Evolutionary conservation across 2,329 filamentous ascomycete species (phyloP), one percentile per base, ranked within the genome.

Genomic region (Exophiala viscosa): DNA sequence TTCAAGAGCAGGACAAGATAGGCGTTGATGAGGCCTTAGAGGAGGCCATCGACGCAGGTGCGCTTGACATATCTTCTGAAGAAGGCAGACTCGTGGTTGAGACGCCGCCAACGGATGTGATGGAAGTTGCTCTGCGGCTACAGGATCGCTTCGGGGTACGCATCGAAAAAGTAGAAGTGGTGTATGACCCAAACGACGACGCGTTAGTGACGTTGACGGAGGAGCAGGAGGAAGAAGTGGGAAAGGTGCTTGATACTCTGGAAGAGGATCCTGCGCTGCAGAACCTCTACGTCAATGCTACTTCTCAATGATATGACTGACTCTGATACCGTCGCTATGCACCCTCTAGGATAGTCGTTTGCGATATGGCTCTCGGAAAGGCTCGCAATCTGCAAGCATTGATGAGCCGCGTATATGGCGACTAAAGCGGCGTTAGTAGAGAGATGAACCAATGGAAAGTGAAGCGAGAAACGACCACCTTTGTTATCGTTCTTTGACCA

Each of bases 101-200:
- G 70, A 88, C 86, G 0, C 81, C 86, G 60, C 83, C 87, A 0
- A 79, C 76, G 8, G 76, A 81, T 55, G 87, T 84, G 0, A 84
- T 80, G 51, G 74, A 80, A 14, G 82, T 86, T 1, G 83, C 83
- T 2, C 77, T 87, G 55, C 74, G 76, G 10, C 66, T 96, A n/a
- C 76, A 81, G 3, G 76, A 80, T 59, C 75, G 78, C 34, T 77
- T 88, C 15, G 80, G 77, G 1, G 70, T 95, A 55, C 80, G 86
- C 53, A 80, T 95, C 41, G 74, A 86, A 50, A 85, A 83, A 60
- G 83, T 84, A 14, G 88, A 95, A 50, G 92, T 96, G 47, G 79
- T 96, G 39, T 96, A 89, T 85, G 82, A 86, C 54, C 81, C 90
- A 0, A 93, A 92, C 55, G 82, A 86, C 63, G 90, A 96, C 57